These are phyloP conservation scores for Ceratocystis harringtonii DNA, from an alignment of 2,329 filamentous ascomycete genomes.

Conservation along the genomic window DNA sequence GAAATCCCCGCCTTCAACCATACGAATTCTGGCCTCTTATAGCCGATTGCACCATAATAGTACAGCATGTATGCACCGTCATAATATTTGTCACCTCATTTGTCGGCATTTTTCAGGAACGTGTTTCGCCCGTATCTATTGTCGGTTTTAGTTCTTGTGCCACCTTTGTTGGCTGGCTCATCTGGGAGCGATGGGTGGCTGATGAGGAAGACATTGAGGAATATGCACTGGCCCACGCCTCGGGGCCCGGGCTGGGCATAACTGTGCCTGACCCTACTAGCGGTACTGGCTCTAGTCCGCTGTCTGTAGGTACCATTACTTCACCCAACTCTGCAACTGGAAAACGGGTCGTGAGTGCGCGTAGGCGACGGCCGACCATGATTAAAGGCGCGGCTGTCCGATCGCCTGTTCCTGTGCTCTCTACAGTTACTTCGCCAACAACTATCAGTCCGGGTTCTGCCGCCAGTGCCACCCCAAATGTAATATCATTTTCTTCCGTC, in stretches of 20 bases:
- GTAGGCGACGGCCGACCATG: conserved; percentile 16
- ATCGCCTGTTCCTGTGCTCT: conserved; percentile 17
- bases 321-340: conserved; percentile 13
- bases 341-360: conserved; percentile 14
- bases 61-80: conserved; percentile 91
- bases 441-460: conserved; percentile 28
- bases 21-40: conserved; percentile 98
- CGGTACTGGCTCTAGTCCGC: not conserved
- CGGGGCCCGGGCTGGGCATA: conserved; percentile 22
- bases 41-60: conserved; percentile 86
- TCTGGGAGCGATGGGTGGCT: conserved; percentile 86
- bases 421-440: conserved; percentile 25
- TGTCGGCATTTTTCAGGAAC: conserved; percentile 71
- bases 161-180: conserved; percentile 73
- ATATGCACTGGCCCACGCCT: conserved; percentile 22
- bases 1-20: conserved; percentile 81
- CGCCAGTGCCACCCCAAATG: not conserved
- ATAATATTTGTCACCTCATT: conserved; percentile 92
- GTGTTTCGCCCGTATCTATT: conserved; percentile 78
- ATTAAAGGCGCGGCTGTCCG: conserved; percentile 17
- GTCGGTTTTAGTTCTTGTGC: conserved; percentile 71
- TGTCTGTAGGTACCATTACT: not conserved
- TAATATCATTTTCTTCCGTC: conserved; percentile 29
- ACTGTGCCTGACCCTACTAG: not conserved
- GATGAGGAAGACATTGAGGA: conserved; percentile 44